Base-by-base conservation (phyloP, 306 rosid species). In the Luffa aegyptiaca region DNA sequence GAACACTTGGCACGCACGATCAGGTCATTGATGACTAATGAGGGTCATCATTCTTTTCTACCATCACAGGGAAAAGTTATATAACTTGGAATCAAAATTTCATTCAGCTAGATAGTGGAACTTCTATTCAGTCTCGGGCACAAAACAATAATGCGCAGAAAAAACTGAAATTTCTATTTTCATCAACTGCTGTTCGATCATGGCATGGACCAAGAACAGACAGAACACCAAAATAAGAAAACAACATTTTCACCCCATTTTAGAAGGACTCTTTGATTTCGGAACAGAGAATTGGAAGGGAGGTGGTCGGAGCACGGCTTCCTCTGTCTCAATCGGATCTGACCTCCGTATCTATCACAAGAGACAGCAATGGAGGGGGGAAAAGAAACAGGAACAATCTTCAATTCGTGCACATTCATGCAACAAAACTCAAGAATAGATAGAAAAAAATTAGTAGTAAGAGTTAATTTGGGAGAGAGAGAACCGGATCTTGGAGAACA, bases 271-370 rank as follows among this genome's bases (percentile, higher is more conserved):
- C 12, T 71, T 71, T 2, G 77, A 46, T 71, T 71, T 26, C 1
- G 77, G 57, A 6, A 71, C 21, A 46, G 56, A 11, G 41, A 71
- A 46, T 2, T 72, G 79, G 78, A 91, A 88, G 13, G 96, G 87
- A 45, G 97, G 97, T 82, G 92, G 79, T 68, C 88, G 88, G 79
- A 93, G 85, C 83, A 93, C 90, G 74, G 92, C 96, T 89, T 93
- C 96, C 84, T 93, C 96, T 9, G 97, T 90, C 80, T 93, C 97
- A 76, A 92, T 88, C 1, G 98, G 97, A 41, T 93, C 97, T 3
- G 97, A 92, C 78, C 98, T 90, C 83, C 90, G 79, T 55, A 93
- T 93, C 98, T 93, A 86, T 20, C 79, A 57, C 81, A 61, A 72
- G 41, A 78, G 77, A 79, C 39, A 81, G 41, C 36, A 45, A 13